Conservation (phyloP, 2,329 filamentous ascomycete species). For the Septoria petroselini region DNA sequence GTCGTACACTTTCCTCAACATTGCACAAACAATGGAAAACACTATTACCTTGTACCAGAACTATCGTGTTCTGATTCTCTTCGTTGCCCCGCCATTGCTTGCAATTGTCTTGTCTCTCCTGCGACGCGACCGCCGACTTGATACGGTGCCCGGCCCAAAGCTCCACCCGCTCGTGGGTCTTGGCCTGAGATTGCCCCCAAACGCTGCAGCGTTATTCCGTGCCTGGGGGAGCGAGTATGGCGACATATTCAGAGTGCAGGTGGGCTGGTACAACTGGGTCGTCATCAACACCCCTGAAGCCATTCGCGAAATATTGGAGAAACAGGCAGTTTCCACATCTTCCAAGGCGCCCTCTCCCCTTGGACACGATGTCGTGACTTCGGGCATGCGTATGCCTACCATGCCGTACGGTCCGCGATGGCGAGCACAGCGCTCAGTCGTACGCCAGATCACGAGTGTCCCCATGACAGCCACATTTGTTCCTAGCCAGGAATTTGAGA, state of each 20-base stretch:
- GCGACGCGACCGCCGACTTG: neutral
- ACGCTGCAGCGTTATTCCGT: too few relatives aligned
- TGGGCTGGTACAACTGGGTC: constrained; percentile 6
- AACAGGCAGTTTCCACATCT: constrained; percentile 1
- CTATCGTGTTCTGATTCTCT: neutral
- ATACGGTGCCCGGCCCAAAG: neutral
- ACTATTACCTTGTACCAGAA: neutral
- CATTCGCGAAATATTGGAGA: constrained; percentile 3
- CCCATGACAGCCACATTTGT: neutral
- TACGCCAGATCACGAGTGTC: neutral
- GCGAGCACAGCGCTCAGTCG: neutral
- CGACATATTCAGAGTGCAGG: neutral
- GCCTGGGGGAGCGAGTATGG: constrained; percentile 2
- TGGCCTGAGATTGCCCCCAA: neutral
- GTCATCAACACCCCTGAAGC: constrained; percentile 3
- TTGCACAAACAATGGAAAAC: neutral
- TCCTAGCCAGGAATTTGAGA: neutral
- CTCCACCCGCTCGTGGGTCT: neutral
- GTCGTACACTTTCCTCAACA: neutral
- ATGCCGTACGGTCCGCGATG: constrained; percentile 1
- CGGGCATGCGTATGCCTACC: neutral
- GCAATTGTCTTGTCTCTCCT: neutral
- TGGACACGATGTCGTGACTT: neutral
- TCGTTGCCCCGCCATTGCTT: neutral
- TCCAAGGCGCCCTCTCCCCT: neutral